Evolutionary conservation across 148 eudicot genomes (phyloP).

Genomic region (Rhododendron henanense): DNA sequence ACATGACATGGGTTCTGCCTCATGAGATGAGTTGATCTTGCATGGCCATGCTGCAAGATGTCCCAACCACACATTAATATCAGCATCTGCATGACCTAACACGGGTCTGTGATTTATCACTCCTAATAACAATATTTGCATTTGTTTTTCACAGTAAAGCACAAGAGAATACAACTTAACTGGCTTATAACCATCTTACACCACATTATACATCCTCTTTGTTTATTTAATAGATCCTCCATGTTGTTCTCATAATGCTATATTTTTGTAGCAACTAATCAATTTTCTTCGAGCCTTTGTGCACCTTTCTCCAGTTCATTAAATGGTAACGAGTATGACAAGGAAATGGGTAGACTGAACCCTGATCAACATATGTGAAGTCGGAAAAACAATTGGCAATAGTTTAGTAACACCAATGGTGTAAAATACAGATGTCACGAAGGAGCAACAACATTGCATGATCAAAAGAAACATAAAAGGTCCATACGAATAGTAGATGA

Average conservation of each 20-base stretch:
- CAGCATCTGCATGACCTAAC: not conserved
- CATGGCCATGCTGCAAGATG: not conserved
- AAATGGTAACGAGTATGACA: not conserved
- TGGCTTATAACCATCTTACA: not conserved
- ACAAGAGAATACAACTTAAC: not conserved
- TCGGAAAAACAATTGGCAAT: not conserved
- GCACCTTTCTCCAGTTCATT: not conserved
- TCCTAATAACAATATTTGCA: not conserved
- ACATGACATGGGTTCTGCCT: not conserved
- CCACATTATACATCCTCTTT: not conserved
- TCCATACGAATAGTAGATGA: not conserved
- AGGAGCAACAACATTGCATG: not conserved
- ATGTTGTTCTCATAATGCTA: not conserved
- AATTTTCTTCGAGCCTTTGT: not conserved
- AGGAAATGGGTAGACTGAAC: not conserved
- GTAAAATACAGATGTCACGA: not conserved
- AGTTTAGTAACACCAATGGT: not conserved
- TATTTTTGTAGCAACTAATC: not conserved
- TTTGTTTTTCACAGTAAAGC: not conserved
- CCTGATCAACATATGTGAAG: not conserved
- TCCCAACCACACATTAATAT: not conserved
- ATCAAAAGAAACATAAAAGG: not conserved
- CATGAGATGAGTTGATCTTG: not conserved
- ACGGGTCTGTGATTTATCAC: not conserved
- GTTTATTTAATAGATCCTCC: not conserved